Percentiles rank a stretch among this genome's conserved stretches.
phyloP scores from a whole-genome alignment of 257 asterid species.

The Anisodus acutangulus region DNA sequence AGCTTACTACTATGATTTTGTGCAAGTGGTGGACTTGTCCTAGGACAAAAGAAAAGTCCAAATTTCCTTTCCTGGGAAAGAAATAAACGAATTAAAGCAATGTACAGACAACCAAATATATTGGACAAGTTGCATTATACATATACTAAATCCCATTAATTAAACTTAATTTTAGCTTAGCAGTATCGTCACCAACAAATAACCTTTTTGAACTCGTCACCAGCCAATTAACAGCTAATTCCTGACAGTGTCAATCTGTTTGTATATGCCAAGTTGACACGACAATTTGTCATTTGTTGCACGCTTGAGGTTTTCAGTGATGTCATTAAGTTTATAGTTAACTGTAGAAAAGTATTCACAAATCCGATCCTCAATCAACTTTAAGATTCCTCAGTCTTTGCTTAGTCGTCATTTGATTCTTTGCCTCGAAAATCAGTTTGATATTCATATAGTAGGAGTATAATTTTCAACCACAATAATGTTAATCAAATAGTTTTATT shows the following conservation, averaged over 20 bases:
- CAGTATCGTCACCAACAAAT: neutral
- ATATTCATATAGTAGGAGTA: too few species aligned
- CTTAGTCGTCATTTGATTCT: too few species aligned
- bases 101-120: neutral
- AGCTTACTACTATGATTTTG: neutral
- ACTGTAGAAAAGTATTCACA: neutral
- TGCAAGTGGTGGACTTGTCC: slow-evolving; percentile 18
- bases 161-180: neutral
- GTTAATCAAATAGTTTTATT: too few species aligned
- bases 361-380: slow-evolving; percentile 2
- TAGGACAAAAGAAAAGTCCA: neutral
- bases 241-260: neutral
- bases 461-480: too few species aligned
- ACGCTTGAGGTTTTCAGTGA: neutral
- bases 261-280: slow-evolving; percentile 16
- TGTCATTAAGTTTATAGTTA: slow-evolving; percentile 10
- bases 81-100: neutral
- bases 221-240: slow-evolving; percentile 16
- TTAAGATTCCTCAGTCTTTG: neutral
- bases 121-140: neutral
- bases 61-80: neutral
- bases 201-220: neutral
- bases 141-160: neutral
- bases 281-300: neutral
- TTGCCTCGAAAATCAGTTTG: too few species aligned